Conservation (phyloP, 345 rosid species). For the Pistacia integerrima region DNA sequence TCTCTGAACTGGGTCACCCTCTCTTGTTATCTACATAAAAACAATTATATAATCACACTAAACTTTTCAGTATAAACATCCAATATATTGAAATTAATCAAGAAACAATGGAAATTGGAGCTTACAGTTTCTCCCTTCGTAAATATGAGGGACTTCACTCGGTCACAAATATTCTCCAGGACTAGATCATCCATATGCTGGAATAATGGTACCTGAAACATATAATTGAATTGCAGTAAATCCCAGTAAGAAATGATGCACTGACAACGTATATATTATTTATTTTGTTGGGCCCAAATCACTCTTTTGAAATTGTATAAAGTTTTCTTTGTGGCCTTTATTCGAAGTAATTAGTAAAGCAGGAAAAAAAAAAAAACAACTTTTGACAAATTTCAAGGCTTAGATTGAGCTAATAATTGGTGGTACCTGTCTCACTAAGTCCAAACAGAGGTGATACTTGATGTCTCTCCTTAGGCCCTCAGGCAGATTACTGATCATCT, state of each 20-base stretch:
- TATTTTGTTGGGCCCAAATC: background rate
- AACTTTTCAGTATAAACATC: too few species aligned
- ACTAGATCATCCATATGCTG: constrained; percentile 98
- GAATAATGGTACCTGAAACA: constrained; percentile 77
- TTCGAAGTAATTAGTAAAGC: too few species aligned
- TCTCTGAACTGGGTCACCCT: constrained; percentile 93
- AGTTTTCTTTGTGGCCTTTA: too few species aligned
- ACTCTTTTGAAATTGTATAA: too few species aligned
- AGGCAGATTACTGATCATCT: constrained; percentile 84
- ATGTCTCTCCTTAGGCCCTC: constrained; percentile 96
- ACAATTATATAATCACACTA: background rate
- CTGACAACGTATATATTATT: too few species aligned
- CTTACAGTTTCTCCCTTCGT: constrained; percentile 95
- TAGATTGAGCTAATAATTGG: too few species aligned
- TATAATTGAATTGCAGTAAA: background rate
- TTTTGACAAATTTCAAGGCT: too few species aligned
- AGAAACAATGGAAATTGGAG: background rate
- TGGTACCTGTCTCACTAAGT: constrained; percentile 83
- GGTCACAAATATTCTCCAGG: constrained; percentile 88
- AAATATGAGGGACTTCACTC: constrained; percentile 90
- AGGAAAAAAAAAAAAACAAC: too few species aligned
- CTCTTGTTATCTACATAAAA: constrained; percentile 69
- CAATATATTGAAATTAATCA: too few species aligned
- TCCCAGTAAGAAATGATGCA: too few species aligned
- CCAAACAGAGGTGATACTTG: constrained; percentile 92